phyloP scores from a whole-genome alignment of 2,329 filamentous ascomycete species.

The Aspergillus sp. region DNA sequence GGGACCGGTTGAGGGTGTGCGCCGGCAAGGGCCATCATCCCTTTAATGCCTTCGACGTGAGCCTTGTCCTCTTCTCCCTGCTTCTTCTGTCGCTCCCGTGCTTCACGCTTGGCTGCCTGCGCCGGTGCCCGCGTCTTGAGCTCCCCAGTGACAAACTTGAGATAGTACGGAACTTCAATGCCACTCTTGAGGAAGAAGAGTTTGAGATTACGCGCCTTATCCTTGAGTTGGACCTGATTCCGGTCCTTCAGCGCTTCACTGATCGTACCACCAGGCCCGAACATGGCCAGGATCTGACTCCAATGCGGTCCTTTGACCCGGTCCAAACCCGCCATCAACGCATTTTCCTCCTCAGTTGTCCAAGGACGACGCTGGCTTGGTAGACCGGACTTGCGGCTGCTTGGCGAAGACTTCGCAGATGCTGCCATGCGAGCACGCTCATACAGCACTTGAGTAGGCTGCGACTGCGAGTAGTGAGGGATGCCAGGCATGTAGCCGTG shows the following conservation, averaged over 20 bases:
- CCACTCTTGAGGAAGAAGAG: slow-evolving; percentile 87
- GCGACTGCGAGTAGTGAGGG: slow-evolving; percentile 40
- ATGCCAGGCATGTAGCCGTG: slow-evolving; percentile 40
- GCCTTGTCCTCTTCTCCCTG: slow-evolving; percentile 41
- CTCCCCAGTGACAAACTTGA: slow-evolving; percentile 82
- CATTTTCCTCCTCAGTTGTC: slow-evolving; percentile 83
- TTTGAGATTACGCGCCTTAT: slow-evolving; percentile 84
- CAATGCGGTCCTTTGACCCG: slow-evolving; percentile 85
- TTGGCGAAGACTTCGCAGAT: slow-evolving; percentile 48
- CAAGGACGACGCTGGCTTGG: slow-evolving; percentile 64
- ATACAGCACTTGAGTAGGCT: slow-evolving; percentile 50
- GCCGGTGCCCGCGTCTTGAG: slow-evolving; percentile 75
- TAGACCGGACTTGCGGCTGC: slow-evolving; percentile 44
- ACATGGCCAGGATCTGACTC: slow-evolving; percentile 82
- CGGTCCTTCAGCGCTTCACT: slow-evolving; percentile 79
- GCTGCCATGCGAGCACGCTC: slow-evolving; percentile 50
- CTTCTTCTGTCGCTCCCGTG: slow-evolving; percentile 39
- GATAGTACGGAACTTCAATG: slow-evolving; percentile 79
- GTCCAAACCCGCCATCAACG: slow-evolving; percentile 79
- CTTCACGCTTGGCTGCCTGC: slow-evolving; percentile 43
- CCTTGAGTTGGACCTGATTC: slow-evolving; percentile 85
- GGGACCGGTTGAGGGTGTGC: slow-evolving; percentile 29
- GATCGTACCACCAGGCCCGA: slow-evolving; percentile 69
- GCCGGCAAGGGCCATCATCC: slow-evolving; percentile 40
- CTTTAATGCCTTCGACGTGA: slow-evolving; percentile 41